Evolutionary conservation across 2,329 filamentous ascomycete genomes (phyloP).

Genomic region (Colletotrichum tamarilloi): DNA sequence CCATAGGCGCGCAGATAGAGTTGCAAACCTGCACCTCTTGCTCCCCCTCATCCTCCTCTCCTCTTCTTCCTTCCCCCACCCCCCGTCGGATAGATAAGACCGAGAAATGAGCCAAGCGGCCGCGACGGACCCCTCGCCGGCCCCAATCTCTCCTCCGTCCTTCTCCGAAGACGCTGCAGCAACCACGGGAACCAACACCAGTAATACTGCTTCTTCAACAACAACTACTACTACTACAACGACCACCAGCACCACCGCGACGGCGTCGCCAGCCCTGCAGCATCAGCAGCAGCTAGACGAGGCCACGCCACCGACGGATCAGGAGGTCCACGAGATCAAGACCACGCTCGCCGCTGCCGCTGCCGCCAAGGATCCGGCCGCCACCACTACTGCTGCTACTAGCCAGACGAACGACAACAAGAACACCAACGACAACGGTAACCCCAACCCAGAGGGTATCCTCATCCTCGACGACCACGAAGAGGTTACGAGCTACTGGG

Average conservation of each 20-base stretch:
- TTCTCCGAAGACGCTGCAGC: slow-evolving; percentile 29
- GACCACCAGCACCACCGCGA: not conserved
- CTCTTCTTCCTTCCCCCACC: not conserved
- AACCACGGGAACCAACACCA: slow-evolving; percentile 16
- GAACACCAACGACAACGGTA: not conserved
- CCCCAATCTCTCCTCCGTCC: slow-evolving; percentile 32
- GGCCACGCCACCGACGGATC: slow-evolving; percentile 29
- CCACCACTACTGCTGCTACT: slow-evolving; percentile 20
- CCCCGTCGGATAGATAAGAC: slow-evolving; percentile 7
- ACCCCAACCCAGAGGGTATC: not conserved
- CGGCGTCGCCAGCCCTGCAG: slow-evolving; percentile 29
- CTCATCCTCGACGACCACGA: slow-evolving; percentile 34
- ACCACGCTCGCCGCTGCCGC: slow-evolving; percentile 33
- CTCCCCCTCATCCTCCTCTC: not conserved
- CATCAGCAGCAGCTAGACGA: slow-evolving; percentile 17
- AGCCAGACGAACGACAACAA: slow-evolving; percentile 35
- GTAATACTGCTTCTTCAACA: too few relatives aligned
- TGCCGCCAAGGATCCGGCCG: slow-evolving; percentile 31
- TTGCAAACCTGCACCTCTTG: not conserved
- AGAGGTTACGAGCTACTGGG: slow-evolving; percentile 65
- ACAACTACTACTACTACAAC: too few relatives aligned
- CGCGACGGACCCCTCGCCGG: slow-evolving; percentile 38
- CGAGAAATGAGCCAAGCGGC: slow-evolving; percentile 38
- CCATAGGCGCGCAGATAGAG: slow-evolving; percentile 1
- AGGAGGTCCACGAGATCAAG: slow-evolving; percentile 36